A percentile compares a stretch with the other conserved stretches of the same genome.
Conservation (phyloP, 2,329 filamentous ascomycete species). For the Botrytis paeoniae region DNA sequence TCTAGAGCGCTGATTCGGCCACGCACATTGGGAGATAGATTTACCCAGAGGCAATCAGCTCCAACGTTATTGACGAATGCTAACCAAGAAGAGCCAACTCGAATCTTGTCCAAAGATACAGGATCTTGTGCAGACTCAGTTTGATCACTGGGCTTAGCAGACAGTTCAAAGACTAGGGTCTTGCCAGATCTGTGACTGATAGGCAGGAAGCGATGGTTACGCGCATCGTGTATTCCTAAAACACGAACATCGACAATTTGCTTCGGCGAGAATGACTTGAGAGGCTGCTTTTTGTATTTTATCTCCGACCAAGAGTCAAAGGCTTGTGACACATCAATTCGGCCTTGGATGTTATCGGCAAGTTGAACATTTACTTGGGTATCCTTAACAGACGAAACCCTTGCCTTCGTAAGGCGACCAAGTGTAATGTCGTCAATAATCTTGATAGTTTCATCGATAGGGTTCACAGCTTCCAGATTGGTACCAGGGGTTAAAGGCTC, state of each 20-base stretch:
- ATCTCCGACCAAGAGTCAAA: conserved; percentile 90
- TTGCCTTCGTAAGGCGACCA: conserved; percentile 72
- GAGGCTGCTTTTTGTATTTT: conserved; percentile 72
- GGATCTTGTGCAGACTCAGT: conserved; percentile 54
- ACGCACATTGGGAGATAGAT: conserved; percentile 81
- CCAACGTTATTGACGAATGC: conserved; percentile 90
- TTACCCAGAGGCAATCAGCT: conserved; percentile 82
- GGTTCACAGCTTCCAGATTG: conserved; percentile 50
- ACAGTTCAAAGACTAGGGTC: conserved; percentile 79
- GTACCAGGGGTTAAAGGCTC: conserved; percentile 34
- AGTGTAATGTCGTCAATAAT: conserved; percentile 70
- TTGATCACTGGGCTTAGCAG: conserved; percentile 66
- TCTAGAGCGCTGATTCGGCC: conserved; percentile 81
- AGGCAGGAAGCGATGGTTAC: conserved; percentile 86
- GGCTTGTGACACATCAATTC: conserved; percentile 85
- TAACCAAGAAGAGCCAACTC: conserved; percentile 67
- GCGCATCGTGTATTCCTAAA: conserved; percentile 83
- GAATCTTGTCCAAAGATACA: conserved; percentile 69
- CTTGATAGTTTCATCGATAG: conserved; percentile 62
- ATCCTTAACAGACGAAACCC: conserved; percentile 78
- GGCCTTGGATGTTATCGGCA: conserved; percentile 84
- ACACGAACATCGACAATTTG: conserved; percentile 72
- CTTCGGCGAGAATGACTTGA: conserved; percentile 70
- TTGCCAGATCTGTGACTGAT: conserved; percentile 82
- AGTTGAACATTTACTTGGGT: conserved; percentile 91